These are phyloP conservation scores for Heracleum sosnowskyi DNA, from an alignment of 129 eudicot species.

Conservation along the genomic window DNA sequence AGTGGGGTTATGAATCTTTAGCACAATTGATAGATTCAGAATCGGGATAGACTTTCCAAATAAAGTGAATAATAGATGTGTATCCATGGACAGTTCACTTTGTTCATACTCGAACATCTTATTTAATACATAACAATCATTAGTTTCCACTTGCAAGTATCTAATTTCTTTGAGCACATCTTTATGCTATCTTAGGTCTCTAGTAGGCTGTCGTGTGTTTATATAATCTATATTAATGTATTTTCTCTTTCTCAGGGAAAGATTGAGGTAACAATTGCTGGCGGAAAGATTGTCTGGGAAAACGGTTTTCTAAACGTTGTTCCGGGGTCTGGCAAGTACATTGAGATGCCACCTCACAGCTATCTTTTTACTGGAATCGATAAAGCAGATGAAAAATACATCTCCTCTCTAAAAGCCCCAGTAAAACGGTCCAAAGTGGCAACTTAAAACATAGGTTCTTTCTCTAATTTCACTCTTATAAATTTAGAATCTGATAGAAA, in stretches of 20 bases:
- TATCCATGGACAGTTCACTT: not conserved
- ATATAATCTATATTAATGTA: not conserved
- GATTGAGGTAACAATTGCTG: slow-evolving; percentile 91
- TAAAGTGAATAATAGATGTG: not conserved
- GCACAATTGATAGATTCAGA: not conserved
- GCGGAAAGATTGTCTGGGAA: slow-evolving; percentile 92
- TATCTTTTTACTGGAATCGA: slow-evolving; percentile 78
- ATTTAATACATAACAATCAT: not conserved
- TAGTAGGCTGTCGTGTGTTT: not conserved
- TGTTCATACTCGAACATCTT: not conserved
- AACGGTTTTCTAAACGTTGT: slow-evolving; percentile 60
- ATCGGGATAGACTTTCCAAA: not conserved
- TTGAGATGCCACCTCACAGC: slow-evolving; percentile 72
- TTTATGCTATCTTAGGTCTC: not conserved
- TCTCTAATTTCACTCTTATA: not conserved
- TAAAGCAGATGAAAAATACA: slow-evolving; percentile 63
- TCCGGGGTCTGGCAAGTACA: slow-evolving; percentile 82
- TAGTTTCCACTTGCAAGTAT: not conserved
- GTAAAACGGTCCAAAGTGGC: slow-evolving; percentile 46
- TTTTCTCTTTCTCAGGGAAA: slow-evolving; percentile 48
- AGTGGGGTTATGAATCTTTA: not conserved
- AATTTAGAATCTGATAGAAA: not conserved
- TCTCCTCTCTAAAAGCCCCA: slow-evolving; percentile 73
- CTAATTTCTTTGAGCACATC: not conserved
- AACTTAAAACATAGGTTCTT: slow-evolving; percentile 22